Base-by-base conservation (phyloP, 2,329 filamentous ascomycete species). In the Magnaporthiopsis rhizophila region DNA sequence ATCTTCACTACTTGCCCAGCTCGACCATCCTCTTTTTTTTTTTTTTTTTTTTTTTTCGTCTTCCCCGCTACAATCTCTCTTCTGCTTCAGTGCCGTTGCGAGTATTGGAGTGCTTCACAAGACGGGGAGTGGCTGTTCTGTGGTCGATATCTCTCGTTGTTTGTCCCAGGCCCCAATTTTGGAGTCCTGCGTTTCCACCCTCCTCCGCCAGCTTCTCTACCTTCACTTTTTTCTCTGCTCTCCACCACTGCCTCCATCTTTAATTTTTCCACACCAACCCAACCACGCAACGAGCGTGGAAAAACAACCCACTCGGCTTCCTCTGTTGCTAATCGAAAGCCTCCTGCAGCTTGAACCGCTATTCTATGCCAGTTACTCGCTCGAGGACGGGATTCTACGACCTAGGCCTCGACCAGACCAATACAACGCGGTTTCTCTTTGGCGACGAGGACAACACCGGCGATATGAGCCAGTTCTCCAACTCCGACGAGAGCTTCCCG, bases 331-430 rank as follows among this genome's bases (percentile, higher is more conserved):
- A 12, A 61, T n/a, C 24, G n/a, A 12, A 45, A 61, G n/a, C 21
- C 26, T 21, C 7, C 24, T 61, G 63, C 50, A 96, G 91, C 69
- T 82, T 89, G 66, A 96, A 97, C 74, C 89, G 94, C 68, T 96
- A 96, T 76, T 97, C 94, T 5, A 93, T 97, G 90, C 94, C 94
- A 38, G 90, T 94, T 62, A 91, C 89, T 61, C 84, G 84, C 66
- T 86, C 87, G 68, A 85, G 89, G 69, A 86, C 82, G 69, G 85
- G 88, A 67, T 78, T 87, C 70, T 87, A 89, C 72, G 87, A 88
- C 68, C 82, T 87, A 70, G 84, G 85, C 56, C 80, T 96, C 65
- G 92, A 95, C 67, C 89, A 91, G 69, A 92, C 92, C 71, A 93
- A 95, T 77, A 92, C 91, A 15, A 86, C 91, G 32, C 88, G 90